Base-by-base conservation (phyloP, 805 yeast genomes). In the Hanseniaspora vineae region DNA sequence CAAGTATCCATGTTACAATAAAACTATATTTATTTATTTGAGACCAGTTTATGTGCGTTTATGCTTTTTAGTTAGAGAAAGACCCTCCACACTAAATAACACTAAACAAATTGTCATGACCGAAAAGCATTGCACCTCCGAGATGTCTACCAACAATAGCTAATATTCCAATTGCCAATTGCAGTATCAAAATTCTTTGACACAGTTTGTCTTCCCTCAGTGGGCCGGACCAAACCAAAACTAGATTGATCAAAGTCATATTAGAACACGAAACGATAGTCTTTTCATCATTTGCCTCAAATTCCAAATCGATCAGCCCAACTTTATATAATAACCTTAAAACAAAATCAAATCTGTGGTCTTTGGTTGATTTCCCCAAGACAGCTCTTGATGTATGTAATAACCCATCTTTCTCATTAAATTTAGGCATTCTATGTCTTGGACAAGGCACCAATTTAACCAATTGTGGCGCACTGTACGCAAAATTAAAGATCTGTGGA, bases 371-470 rank as follows among this genome's bases (percentile, higher is more conserved):
- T 8, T 23, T 45, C 29, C 45, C 48, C 50, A 76, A 65, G 35
- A 64, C 66, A 0, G 80, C 77, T 52, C 65, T 68, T 1, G 92
- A 84, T 18, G 95, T 88, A 58, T 85, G 78, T 72, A 92, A 69
- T 43, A 81, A 66, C 1, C 90, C 88, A 51, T 84, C 81, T 14
- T 70, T 64, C 12, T 67, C 68, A 56, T 85, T 78, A 58, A 84
- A 84, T 52, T 70, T 73, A 1, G 99, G 99, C 60, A 92, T 60
- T 58, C 99, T 73, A 64, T 92, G 99, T 55, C 99, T 76, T 20
- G 99, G 99, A 59, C 97, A 92, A 3, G 92, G 95, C 17, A 92
- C 81, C 1, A 92, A 54, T 37, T 81, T 78, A 65, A 90, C 83
- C 52, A 92, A 65, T 64, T 92, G 99, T 1, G 98, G 97, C n/a